phyloP scores from a whole-genome alignment of 2,329 filamentous ascomycete species.

The Paraconiothyrium brasiliense region DNA sequence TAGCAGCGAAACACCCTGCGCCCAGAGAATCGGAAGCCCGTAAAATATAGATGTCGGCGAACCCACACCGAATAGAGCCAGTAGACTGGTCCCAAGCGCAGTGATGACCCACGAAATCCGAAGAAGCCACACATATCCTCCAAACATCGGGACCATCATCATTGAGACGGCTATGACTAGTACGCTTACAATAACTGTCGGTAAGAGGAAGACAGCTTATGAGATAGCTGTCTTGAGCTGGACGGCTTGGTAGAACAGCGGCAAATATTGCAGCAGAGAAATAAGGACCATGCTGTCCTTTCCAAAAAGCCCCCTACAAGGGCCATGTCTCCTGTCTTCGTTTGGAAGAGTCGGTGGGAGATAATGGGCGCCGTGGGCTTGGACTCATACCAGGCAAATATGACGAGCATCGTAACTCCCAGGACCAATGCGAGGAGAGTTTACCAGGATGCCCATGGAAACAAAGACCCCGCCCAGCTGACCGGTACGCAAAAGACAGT shows the following conservation, averaged over 20 bases:
- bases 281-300: slow-evolving; percentile 63
- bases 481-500: slow-evolving; percentile 59
- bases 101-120: slow-evolving; percentile 9
- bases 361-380: slow-evolving; percentile 61
- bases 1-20: background rate
- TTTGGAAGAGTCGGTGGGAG: slow-evolving; percentile 54
- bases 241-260: slow-evolving; percentile 50
- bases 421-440: slow-evolving; percentile 68
- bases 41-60: background rate
- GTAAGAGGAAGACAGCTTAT: slow-evolving; percentile 20
- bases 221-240: slow-evolving; percentile 47
- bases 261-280: slow-evolving; percentile 49
- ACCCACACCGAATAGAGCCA: background rate
- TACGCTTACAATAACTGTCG: background rate
- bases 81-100: slow-evolving; percentile 7
- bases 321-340: slow-evolving; percentile 58
- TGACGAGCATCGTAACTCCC: slow-evolving; percentile 61
- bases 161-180: slow-evolving; percentile 4
- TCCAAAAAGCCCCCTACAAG: slow-evolving; percentile 58
- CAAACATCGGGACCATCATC: background rate
- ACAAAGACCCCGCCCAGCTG: slow-evolving; percentile 59
- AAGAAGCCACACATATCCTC: slow-evolving; percentile 11
- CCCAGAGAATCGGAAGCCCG: slow-evolving; percentile 6
- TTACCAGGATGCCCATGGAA: slow-evolving; percentile 64
- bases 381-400: slow-evolving; percentile 64